Evolutionary conservation across 2,329 filamentous ascomycete species (phyloP), one percentile per base, ranked within the genome.

Genomic region (Aspergillus novoparasiticus): DNA sequence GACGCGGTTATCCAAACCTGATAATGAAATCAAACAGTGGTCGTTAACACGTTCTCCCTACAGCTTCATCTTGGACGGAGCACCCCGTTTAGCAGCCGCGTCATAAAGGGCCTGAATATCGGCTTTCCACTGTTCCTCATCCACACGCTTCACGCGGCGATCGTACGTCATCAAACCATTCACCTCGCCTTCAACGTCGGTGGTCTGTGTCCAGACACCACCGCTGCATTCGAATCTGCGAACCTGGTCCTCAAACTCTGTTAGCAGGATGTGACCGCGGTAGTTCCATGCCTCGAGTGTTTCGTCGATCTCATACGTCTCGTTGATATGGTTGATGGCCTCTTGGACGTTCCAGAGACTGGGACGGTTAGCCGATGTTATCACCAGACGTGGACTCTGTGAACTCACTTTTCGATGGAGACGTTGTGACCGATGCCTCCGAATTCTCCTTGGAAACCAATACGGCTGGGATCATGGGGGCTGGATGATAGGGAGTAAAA

Each of bases 151-250:
- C 19, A 89, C 62, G 0, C 88, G 80, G 1, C 89, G 84, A 73
- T 92, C 89, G 68, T 90, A 90, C 0, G 89, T 90, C 68, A 90
- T 74, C 61, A 92, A 78, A 0, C 90, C 90, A 68, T 92, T 92
- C 10, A 92, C 87, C 73, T 92, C 90, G 5, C 89, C 89, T 72
- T 92, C 89, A 0, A 92, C 89, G 68, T 92, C 90, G 0, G 87
- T 90, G 0, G 89, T 92, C 79, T 92, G 89, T 0, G 90, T 92
- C 84, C 88, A 92, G 0, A 92, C 84, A 12, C 85, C 90, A 0
- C 86, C 89, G 39, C 85, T 89, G 76, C 90, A 92, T 0, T 86
- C 82, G 61, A 82, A 91, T 12, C 76, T 76, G 62, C 86, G 81
- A 14, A 82, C 74, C 63, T 86, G 84, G 2, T 82, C 81, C 14